A percentile compares a stretch with the other conserved stretches of the same genome.
Evolutionary conservation across 1,139 yeast species (phyloP).

Genomic region (Kazachstania sp.): DNA sequence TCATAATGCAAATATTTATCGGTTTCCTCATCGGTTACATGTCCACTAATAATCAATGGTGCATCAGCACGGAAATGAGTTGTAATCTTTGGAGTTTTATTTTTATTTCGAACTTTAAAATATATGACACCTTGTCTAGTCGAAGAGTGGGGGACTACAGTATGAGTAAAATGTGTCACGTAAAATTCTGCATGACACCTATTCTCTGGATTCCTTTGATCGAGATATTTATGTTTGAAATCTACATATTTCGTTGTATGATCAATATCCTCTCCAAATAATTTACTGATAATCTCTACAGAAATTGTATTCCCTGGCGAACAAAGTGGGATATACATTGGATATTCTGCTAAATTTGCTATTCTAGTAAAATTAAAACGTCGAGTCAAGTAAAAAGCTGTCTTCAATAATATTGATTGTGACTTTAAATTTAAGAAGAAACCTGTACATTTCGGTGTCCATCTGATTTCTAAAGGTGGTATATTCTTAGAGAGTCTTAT

Average conservation of each 20-base stretch:
- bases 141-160: not conserved
- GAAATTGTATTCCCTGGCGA: slow-evolving; percentile 8
- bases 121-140: not conserved
- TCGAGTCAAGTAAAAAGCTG: slow-evolving; percentile 8
- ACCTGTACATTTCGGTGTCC: slow-evolving; percentile 15
- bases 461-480: slow-evolving; percentile 2
- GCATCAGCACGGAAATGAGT: slow-evolving; percentile 2
- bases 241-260: slow-evolving; percentile 6
- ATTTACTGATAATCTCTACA: slow-evolving; percentile 8
- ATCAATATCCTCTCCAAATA: slow-evolving; percentile 9
- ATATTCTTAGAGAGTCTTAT: not conserved
- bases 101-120: slow-evolving; percentile 10
- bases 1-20: not conserved
- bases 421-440: slow-evolving; percentile 15
- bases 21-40: not conserved
- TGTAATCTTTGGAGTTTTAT: slow-evolving; percentile 7
- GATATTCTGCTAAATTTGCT: slow-evolving; percentile 13
- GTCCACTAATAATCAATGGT: slow-evolving; percentile 8
- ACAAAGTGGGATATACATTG: slow-evolving; percentile 16
- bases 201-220: not conserved
- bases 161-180: not conserved
- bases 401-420: slow-evolving; percentile 9
- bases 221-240: not conserved
- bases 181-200: not conserved
- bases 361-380: slow-evolving; percentile 4